A percentile compares a stretch with the other conserved stretches of the same genome.
Evolutionary conservation across 345 rosid genomes (phyloP).

Genomic region (Hirschfeldia incana): DNA sequence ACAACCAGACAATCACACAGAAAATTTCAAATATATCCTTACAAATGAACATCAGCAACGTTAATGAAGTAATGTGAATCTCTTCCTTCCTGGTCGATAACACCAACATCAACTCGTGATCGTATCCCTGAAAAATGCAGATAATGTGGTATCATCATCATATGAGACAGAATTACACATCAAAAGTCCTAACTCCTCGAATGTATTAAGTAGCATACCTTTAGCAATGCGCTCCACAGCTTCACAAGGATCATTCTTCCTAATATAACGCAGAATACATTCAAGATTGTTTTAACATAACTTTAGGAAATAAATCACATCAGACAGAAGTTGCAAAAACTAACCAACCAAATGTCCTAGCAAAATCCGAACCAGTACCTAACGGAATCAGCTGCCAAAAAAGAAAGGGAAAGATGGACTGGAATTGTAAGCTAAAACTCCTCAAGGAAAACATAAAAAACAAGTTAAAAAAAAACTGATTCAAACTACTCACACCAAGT

Average conservation of each 20-base stretch:
- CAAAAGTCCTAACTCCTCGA: background rate
- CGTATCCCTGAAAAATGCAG: slow-evolving; percentile 56
- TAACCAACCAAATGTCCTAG: slow-evolving; percentile 95
- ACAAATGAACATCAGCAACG: slow-evolving; percentile 98
- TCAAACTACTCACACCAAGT: slow-evolving; percentile 71
- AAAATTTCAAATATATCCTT: slow-evolving; percentile 42
- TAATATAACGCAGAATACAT: slow-evolving; percentile 35
- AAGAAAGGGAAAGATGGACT: background rate
- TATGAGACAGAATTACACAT: slow-evolving; percentile 2
- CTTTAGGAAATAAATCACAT: background rate
- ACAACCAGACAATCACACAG: background rate
- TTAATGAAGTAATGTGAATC: slow-evolving; percentile 80
- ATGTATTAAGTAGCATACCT: slow-evolving; percentile 51
- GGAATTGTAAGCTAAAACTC: background rate
- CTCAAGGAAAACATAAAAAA: slow-evolving; percentile 1
- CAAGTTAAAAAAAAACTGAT: slow-evolving; percentile 1
- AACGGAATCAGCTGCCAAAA: slow-evolving; percentile 73
- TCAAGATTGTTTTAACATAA: slow-evolving; percentile 2
- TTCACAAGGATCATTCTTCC: slow-evolving; percentile 86
- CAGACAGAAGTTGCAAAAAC: slow-evolving; percentile 39
- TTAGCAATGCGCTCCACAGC: slow-evolving; percentile 76
- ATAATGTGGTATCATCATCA: background rate
- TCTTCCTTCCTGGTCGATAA: slow-evolving; percentile 54
- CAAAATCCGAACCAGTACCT: slow-evolving; percentile 97
- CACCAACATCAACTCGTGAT: slow-evolving; percentile 72